A percentile compares a stretch with the other conserved stretches of the same genome.
Evolutionary conservation across 2,329 filamentous ascomycete species (phyloP).

Genomic region (Piedraia hortae): DNA sequence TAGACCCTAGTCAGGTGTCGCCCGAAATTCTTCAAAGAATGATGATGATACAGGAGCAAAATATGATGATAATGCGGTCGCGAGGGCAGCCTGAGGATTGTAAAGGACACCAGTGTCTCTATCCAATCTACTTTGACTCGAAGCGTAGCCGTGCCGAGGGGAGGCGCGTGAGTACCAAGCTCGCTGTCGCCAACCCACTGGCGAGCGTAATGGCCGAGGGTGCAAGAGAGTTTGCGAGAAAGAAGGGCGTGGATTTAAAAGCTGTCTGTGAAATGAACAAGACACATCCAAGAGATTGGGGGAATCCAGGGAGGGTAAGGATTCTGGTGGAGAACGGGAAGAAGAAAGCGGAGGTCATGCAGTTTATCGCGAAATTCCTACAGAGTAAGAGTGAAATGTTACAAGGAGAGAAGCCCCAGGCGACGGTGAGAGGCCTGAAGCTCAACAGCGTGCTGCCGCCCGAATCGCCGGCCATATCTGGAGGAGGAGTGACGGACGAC

Average conservation of each 20-base stretch:
- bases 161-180: slow-evolving; percentile 41
- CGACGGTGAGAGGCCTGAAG: slow-evolving; percentile 62
- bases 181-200: slow-evolving; percentile 62
- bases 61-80: slow-evolving; percentile 8
- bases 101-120: slow-evolving; percentile 68
- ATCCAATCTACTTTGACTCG: slow-evolving; percentile 85
- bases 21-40: slow-evolving; percentile 7
- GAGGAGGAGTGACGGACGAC: slow-evolving; percentile 82
- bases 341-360: slow-evolving; percentile 25
- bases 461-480: slow-evolving; percentile 68
- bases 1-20: slow-evolving; percentile 5
- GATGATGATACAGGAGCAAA: too few species aligned
- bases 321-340: slow-evolving; percentile 36
- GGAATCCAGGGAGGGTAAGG: slow-evolving; percentile 73
- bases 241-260: slow-evolving; percentile 22
- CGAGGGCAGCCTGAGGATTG: too few species aligned
- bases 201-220: slow-evolving; percentile 74
- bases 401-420: slow-evolving; percentile 44
- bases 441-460: slow-evolving; percentile 61
- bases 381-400: slow-evolving; percentile 45
- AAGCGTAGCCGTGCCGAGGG: slow-evolving; percentile 48
- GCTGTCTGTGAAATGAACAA: slow-evolving; percentile 76
- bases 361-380: slow-evolving; percentile 49
- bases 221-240: slow-evolving; percentile 31
- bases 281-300: slow-evolving; percentile 89